Evolutionary conservation across 2,329 filamentous ascomycete species (phyloP), one percentile per base, ranked within the genome.

Genomic region (Arachnopeziza araneosa): DNA sequence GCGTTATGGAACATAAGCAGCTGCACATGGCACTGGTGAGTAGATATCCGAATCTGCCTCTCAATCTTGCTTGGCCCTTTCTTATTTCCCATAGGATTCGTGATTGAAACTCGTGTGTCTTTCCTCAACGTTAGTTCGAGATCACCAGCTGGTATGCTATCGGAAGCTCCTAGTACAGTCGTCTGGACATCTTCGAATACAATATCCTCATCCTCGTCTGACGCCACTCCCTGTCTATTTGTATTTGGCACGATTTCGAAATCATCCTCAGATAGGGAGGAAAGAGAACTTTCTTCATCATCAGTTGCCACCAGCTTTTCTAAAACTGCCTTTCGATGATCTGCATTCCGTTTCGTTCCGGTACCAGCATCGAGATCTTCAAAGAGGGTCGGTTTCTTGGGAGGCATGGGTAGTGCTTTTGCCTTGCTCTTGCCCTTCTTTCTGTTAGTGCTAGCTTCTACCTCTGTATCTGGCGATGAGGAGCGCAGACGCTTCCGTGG

Each of bases 21-120:
- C 71, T 96, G 87, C 1, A 98, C 92, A 74, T 99, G 95, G 66
- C 96, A 81, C 67, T 90, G 90, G 74, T 99, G 95, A 0, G 91
- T 92, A 2, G 86, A 81, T 36, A 87, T 83, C 24, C 95, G 83
- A 59, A 93, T 89, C 62, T 86, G 83, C 56, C 91, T 85, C 71
- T 97, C 91, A 26, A 89, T 84, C 75, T 96, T 96, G 2, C 90
- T 89, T 0, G 90, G 89, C 0, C 91, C 93, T 71, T 93, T 96
- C 74, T 91, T 96, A 21, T 78, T 78, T 23, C 84, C 84, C 52
- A 83, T 78, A 0, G 83, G 77, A 64, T 87, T 86, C 10, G 80
- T 80, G 26, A 88, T 72, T 0, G 84, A 83, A n/a, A 87, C 80
- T 23, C 81, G 76, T 9, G 80, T 78, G 60, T 84, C 83, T 65